A percentile compares a stretch with the other conserved stretches of the same genome.
These are phyloP conservation scores for Zygosaccharomyces pseudobailii DNA, from an alignment of 1,139 yeast genomes.

Conservation along the genomic window DNA sequence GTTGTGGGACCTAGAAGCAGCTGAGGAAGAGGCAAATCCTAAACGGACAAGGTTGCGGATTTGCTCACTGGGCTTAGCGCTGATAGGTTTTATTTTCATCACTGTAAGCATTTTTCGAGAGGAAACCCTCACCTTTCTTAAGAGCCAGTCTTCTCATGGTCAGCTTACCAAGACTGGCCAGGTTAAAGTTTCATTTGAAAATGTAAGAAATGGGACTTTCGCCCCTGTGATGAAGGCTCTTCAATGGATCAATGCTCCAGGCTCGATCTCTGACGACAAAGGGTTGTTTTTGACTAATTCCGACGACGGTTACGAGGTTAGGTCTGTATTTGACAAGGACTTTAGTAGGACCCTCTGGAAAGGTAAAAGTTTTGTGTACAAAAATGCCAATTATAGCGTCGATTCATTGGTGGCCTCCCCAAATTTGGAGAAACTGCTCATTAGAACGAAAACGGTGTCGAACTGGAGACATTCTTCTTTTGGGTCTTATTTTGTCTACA, in stretches of 20 bases:
- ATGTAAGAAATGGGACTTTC: conserved; percentile 49
- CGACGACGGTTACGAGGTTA: conserved; percentile 31
- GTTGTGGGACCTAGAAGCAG: background rate
- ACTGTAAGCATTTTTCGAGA: background rate
- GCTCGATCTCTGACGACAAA: conserved; percentile 31
- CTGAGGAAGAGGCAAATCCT: conserved; percentile 3
- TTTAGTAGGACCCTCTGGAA: conserved; percentile 47
- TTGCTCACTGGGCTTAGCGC: background rate
- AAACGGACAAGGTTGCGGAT: background rate
- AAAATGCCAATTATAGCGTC: conserved; percentile 42
- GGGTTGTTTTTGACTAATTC: conserved; percentile 36
- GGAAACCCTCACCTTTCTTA: conserved; percentile 6
- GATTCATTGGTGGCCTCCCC: conserved; percentile 60
- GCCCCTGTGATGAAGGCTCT: conserved; percentile 46
- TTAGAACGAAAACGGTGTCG: conserved; percentile 52
- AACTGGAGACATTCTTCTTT: conserved; percentile 83
- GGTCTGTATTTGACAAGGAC: conserved; percentile 40
- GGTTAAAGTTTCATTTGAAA: conserved; percentile 35
- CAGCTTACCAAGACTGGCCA: conserved; percentile 20
- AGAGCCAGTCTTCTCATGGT: conserved; percentile 12
- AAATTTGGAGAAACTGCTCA: conserved; percentile 50
- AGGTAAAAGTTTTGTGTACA: conserved; percentile 43
- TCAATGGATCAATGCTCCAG: conserved; percentile 63
- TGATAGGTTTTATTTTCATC: background rate
- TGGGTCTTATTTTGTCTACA: conserved; percentile 64